Base-by-base conservation (phyloP, 306 rosid species). In the Cucumis cinereus region DNA sequence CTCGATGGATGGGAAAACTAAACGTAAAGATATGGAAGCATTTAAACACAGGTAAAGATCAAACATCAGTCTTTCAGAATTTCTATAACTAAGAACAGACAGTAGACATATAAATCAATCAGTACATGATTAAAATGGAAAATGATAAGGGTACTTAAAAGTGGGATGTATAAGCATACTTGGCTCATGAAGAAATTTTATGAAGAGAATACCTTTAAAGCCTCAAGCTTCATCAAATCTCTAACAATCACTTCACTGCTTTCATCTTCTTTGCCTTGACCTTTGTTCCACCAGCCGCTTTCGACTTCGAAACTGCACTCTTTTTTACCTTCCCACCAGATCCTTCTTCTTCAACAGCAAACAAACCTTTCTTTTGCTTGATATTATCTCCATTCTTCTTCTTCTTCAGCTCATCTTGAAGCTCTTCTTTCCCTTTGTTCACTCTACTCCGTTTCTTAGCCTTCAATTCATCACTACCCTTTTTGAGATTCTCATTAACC, bases 401-500 rank as follows among this genome's bases (percentile, higher is more conserved):
- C 73, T 66, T 66, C 17, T 40, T 66, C n/a, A 40, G 2, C 28
- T 66, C 53, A 38, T 2, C 38, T 28, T 52, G 61, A 53, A 73
- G 12, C 19, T 30, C 63, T 8, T 52, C 19, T 33, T 74, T 53
- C 6, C 2, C 33, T 5, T 33, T 73, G 28, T 50, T 53, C 35
- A 30, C 77, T 20, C 61, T 73, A 19, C 38, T 73, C 30, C 47
- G 24, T 73, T 53, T 73, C 50, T 73, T 54, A 33, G 64, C 20
- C 30, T 47, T 73, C 45, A 73, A 52, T 53, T 53, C 77, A 53
- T 73, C 49, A 63, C 71, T 17, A 9, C 71, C 71, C 73, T n/a
- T 66, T 66, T 10, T 40, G 35, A 52, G 28, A n/a, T 33, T 58
- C 30, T 54, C 50, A 54, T 24, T 15, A 24, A 54, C 77, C 50